Evolutionary conservation across 2,329 filamentous ascomycete species (phyloP).

Genomic region (Shiraia bambusicola): DNA sequence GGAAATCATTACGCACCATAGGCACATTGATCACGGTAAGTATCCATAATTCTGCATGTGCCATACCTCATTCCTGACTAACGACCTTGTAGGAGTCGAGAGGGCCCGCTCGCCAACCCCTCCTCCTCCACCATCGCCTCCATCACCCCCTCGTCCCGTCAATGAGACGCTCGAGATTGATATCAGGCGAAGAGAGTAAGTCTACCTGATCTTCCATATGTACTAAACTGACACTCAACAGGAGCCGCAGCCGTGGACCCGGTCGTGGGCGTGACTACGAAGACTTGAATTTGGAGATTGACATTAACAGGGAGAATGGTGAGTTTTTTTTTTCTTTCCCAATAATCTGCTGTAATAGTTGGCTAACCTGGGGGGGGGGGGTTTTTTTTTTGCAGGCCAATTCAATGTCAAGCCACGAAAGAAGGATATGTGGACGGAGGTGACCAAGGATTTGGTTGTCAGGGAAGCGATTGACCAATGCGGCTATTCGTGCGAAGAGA

Average conservation of each 20-base stretch:
- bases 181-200: conserved; percentile 54
- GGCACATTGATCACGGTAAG: conserved; percentile 83
- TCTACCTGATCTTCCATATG: background rate
- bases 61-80: background rate
- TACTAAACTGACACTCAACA: conserved; percentile 12
- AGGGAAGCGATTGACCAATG: conserved; percentile 82
- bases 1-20: conserved; percentile 86
- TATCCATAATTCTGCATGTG: conserved; percentile 3
- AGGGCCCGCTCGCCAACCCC: conserved; percentile 51
- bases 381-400: conserved; percentile 35
- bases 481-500: conserved; percentile 90
- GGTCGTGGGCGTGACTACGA: conserved; percentile 55
- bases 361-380: conserved; percentile 40
- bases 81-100: conserved; percentile 44
- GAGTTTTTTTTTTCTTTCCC: background rate
- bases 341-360: background rate
- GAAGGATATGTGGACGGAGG: conserved; percentile 84
- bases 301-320: conserved; percentile 58
- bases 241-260: conserved; percentile 46
- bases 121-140: conserved; percentile 49
- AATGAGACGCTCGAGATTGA: conserved; percentile 59
- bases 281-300: conserved; percentile 66
- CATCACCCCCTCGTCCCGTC: conserved; percentile 50
- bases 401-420: conserved; percentile 42
- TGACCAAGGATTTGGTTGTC: conserved; percentile 87